Evolutionary conservation across 148 eudicot genomes (phyloP).

Genomic region (Vaccinium macrocarpon): DNA sequence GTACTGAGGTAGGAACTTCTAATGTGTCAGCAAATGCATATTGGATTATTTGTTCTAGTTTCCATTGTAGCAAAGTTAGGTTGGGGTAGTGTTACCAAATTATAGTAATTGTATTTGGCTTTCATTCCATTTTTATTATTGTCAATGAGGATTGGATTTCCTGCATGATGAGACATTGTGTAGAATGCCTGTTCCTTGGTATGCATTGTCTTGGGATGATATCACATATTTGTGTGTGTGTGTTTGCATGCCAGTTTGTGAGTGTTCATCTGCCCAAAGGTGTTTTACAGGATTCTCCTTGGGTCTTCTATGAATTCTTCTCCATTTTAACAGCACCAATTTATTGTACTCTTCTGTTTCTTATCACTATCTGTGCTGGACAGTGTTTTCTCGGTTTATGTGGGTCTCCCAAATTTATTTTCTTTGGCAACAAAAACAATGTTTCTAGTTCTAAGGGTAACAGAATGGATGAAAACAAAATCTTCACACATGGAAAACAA

Average conservation of each 20-base stretch:
- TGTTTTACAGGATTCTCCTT: neutral
- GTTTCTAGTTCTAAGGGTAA: neutral
- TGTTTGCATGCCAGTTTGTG: neutral
- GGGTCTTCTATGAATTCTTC: neutral
- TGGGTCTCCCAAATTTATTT: neutral
- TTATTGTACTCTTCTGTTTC: neutral
- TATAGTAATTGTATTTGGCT: neutral
- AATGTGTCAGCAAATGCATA: constrained; percentile 33
- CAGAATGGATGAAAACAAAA: neutral
- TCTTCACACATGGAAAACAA: neutral
- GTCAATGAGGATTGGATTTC: neutral
- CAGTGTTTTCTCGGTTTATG: neutral
- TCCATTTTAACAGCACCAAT: neutral
- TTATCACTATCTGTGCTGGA: neutral
- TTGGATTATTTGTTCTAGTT: constrained; percentile 17
- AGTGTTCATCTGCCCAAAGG: neutral
- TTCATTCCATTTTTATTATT: neutral
- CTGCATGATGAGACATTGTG: neutral
- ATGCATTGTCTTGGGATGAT: neutral
- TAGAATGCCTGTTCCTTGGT: neutral
- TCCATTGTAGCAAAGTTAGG: neutral
- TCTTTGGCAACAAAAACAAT: neutral
- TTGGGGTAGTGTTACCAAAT: neutral
- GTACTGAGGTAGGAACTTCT: constrained; percentile 39
- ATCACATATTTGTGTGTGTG: neutral